Conservation (phyloP, 495 filamentous ascomycete species). For the Pyrenula massariospora region DNA sequence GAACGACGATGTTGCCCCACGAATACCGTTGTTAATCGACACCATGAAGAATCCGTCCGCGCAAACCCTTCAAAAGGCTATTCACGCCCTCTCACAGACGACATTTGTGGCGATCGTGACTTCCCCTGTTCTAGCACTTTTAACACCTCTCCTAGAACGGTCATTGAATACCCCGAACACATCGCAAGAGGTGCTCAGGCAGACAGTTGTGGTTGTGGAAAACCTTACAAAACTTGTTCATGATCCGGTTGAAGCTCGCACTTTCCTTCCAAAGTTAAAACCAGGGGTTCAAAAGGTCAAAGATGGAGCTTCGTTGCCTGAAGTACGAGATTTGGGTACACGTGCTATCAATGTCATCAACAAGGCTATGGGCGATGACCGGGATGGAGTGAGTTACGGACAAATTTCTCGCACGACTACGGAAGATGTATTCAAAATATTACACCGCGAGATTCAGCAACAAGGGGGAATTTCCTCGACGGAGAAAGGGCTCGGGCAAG, state of each 20-base stretch:
- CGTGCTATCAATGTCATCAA: conserved; percentile 78
- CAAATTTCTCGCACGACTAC: conserved; percentile 57
- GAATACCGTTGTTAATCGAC: conserved; percentile 86
- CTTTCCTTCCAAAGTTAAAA: conserved; percentile 91
- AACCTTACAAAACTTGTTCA: conserved; percentile 98
- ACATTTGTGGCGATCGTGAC: conserved; percentile 96
- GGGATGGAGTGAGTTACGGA: conserved; percentile 38
- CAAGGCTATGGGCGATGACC: conserved; percentile 77
- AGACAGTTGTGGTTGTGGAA: conserved; percentile 95
- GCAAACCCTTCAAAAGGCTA: conserved; percentile 84
- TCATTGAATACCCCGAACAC: conserved; percentile 83
- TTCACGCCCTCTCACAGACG: conserved; percentile 94
- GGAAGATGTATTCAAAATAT: conserved; percentile 63
- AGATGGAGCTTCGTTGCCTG: conserved; percentile 81
- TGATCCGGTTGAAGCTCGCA: conserved; percentile 88
- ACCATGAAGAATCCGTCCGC: conserved; percentile 90
- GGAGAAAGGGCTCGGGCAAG: conserved; percentile 48
- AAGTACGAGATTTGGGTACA: conserved; percentile 82
- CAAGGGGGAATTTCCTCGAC: conserved; percentile 50
- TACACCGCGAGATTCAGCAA: conserved; percentile 65
- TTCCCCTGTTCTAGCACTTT: conserved; percentile 92
- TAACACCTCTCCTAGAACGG: conserved; percentile 90
- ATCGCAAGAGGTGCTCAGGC: conserved; percentile 85
- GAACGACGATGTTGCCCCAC: conserved; percentile 91
- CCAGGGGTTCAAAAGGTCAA: conserved; percentile 86